Evolutionary conservation across 306 rosid genomes (phyloP).

Genomic region (Notholithocarpus densiflorus): DNA sequence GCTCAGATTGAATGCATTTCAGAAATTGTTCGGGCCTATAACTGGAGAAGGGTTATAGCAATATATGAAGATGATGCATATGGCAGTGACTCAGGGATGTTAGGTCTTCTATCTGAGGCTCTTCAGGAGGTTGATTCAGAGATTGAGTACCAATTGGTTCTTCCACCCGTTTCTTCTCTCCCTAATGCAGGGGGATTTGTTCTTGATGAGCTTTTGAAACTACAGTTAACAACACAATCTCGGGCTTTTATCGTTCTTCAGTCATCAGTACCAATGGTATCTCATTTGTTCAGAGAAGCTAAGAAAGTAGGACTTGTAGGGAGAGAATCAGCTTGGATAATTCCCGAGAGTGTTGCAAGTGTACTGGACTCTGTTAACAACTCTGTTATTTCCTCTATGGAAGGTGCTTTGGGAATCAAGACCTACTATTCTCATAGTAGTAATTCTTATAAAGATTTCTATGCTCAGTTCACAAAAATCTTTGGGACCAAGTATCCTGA

Average conservation of each 20-base stretch:
- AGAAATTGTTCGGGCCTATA: slow-evolving; percentile 23
- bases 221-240: slow-evolving; percentile 26
- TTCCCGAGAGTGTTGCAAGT: slow-evolving; percentile 54
- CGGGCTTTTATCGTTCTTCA: slow-evolving; percentile 55
- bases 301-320: slow-evolving; percentile 43
- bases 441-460: slow-evolving; percentile 37
- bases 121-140: slow-evolving; percentile 35
- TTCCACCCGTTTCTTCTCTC: slow-evolving; percentile 41
- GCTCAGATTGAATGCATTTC: slow-evolving; percentile 48
- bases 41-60: slow-evolving; percentile 38
- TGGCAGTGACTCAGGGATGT: slow-evolving; percentile 41
- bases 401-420: slow-evolving; percentile 71
- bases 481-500: slow-evolving; percentile 31
- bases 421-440: slow-evolving; percentile 33
- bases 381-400: slow-evolving; percentile 45
- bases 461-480: slow-evolving; percentile 29
- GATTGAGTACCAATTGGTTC: slow-evolving; percentile 50
- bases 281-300: slow-evolving; percentile 52
- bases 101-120: slow-evolving; percentile 49
- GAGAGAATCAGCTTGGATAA: slow-evolving; percentile 58
- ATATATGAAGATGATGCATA: slow-evolving; percentile 47
- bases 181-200: slow-evolving; percentile 45
- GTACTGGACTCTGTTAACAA: slow-evolving; percentile 40
- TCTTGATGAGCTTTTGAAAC: slow-evolving; percentile 38
- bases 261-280: slow-evolving; percentile 52